These are phyloP conservation scores for Rhododendron simsii DNA, from an alignment of 148 eudicot species.

Conservation along the genomic window DNA sequence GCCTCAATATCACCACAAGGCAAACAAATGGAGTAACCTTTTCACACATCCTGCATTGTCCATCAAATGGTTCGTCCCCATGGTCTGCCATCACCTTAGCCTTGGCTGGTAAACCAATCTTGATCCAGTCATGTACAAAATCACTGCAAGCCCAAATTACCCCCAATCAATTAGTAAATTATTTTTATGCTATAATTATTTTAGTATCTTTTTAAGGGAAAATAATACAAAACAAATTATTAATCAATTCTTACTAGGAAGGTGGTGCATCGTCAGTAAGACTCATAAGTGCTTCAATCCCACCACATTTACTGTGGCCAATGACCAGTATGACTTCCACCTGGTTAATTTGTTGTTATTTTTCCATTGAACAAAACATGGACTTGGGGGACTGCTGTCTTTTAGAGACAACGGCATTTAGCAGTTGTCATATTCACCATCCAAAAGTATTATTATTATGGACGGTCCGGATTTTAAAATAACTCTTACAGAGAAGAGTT, in stretches of 20 bases:
- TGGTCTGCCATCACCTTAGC: constrained; percentile 6
- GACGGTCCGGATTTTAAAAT: too few relatives aligned
- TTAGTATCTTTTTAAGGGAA: background rate
- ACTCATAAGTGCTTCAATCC: constrained; percentile 21
- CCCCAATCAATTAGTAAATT: background rate
- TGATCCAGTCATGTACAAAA: constrained; percentile 29
- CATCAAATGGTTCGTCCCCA: background rate
- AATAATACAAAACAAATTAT: background rate
- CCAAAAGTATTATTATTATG: too few relatives aligned
- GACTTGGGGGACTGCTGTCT: too few relatives aligned
- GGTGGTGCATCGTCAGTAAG: constrained; percentile 6
- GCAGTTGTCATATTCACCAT: too few relatives aligned
- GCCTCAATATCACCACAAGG: background rate
- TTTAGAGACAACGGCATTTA: too few relatives aligned
- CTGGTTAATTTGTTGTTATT: background rate
- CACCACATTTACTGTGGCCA: constrained; percentile 36
- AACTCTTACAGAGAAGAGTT: too few relatives aligned
- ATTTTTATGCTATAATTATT: background rate
- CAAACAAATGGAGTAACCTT: background rate
- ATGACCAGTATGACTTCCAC: constrained; percentile 32
- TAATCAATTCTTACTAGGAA: constrained; percentile 8
- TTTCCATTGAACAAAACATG: background rate
- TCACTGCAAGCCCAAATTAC: constrained; percentile 19
- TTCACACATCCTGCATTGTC: background rate
- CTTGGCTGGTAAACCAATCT: constrained; percentile 21